Conservation (phyloP, 2,329 filamentous ascomycete genomes). For the Thelonectria discophora region DNA sequence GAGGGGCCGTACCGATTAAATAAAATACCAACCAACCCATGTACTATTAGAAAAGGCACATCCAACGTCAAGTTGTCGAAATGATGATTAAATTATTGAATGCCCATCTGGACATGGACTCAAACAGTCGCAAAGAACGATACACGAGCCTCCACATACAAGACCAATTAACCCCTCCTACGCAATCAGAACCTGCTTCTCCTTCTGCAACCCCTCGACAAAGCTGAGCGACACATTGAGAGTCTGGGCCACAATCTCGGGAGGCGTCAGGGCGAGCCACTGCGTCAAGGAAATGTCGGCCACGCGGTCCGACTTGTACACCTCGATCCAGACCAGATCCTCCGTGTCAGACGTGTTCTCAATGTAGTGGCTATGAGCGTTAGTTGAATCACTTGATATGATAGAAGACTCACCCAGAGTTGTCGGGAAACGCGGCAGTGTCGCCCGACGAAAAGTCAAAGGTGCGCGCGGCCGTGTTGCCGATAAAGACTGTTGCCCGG, state of each 20-base stretch:
- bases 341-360: slow-evolving; percentile 72
- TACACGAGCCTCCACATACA: neutral
- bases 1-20: too few relatives aligned
- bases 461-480: slow-evolving; percentile 67
- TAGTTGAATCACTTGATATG: neutral
- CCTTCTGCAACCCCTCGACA: slow-evolving; percentile 66
- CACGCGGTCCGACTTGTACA: slow-evolving; percentile 74
- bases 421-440: slow-evolving; percentile 73
- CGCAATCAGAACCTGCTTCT: slow-evolving; percentile 65
- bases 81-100: neutral
- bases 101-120: neutral
- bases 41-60: neutral
- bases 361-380: slow-evolving; percentile 65
- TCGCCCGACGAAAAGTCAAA: slow-evolving; percentile 75
- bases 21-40: too few relatives aligned
- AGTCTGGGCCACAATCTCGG: slow-evolving; percentile 67
- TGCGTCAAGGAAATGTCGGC: slow-evolving; percentile 73
- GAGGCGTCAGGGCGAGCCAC: slow-evolving; percentile 74
- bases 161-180: slow-evolving; percentile 2
- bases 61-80: neutral
- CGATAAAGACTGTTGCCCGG: slow-evolving; percentile 72
- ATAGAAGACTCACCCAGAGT: slow-evolving; percentile 55
- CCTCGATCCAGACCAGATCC: slow-evolving; percentile 73
- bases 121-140: neutral
- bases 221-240: slow-evolving; percentile 67